Conservation (phyloP, 75 land plant genomes). For the Azolla pinnata region DNA sequence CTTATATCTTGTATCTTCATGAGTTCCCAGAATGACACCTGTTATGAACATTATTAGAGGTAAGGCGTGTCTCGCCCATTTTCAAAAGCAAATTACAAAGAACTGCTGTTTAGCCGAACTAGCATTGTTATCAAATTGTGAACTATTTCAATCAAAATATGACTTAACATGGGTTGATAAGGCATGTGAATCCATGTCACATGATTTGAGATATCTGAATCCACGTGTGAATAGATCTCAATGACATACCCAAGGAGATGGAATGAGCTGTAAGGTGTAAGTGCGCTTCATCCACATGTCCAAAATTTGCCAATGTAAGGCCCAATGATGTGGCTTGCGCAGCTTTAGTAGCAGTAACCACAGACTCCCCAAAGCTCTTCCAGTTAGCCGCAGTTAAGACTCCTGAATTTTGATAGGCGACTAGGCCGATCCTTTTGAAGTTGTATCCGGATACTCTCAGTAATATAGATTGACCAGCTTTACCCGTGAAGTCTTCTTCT, state of each 20-base stretch:
- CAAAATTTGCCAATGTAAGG: slow-evolving; percentile 41
- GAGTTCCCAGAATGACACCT: slow-evolving; percentile 66
- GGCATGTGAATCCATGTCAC: too few relatives aligned
- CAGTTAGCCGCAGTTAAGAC: neutral
- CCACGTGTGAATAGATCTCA: too few relatives aligned
- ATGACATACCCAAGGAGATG: too few relatives aligned
- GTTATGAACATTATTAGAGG: too few relatives aligned
- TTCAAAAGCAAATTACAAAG: slow-evolving; percentile 4
- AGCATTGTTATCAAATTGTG: too few relatives aligned
- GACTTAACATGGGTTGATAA: too few relatives aligned
- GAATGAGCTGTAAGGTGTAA: neutral
- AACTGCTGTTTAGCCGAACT: too few relatives aligned
- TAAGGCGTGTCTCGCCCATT: too few relatives aligned
- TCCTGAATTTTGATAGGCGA: slow-evolving; percentile 59
- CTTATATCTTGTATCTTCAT: slow-evolving; percentile 77
- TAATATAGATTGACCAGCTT: slow-evolving; percentile 67
- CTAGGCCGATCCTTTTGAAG: slow-evolving; percentile 67
- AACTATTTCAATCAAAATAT: too few relatives aligned
- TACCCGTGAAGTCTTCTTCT: slow-evolving; percentile 94
- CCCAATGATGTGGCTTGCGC: slow-evolving; percentile 67
- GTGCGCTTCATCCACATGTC: slow-evolving; percentile 23
- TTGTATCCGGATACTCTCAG: slow-evolving; percentile 58
- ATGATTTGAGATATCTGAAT: too few relatives aligned
- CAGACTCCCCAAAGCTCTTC: slow-evolving; percentile 53
- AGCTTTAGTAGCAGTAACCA: slow-evolving; percentile 71